phyloP scores from a whole-genome alignment of 805 yeast genomes.

The Clavispora santaluciae region DNA sequence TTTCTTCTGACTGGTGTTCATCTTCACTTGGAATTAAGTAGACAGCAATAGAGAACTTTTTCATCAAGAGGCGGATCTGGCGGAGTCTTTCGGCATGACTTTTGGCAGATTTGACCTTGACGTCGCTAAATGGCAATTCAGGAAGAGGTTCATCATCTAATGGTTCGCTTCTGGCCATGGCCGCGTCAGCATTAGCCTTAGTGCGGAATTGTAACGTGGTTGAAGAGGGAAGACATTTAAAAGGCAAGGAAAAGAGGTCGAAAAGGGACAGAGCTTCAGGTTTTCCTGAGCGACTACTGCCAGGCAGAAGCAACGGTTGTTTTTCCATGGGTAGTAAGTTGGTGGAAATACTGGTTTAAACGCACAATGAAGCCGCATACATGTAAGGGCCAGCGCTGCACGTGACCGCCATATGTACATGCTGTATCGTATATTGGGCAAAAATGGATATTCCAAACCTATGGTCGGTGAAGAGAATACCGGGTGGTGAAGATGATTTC shows the following conservation, averaged over 20 bases:
- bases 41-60: conserved; percentile 10
- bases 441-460: too few species aligned
- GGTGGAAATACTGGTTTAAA: neutral
- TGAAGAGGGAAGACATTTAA: conserved; percentile 21
- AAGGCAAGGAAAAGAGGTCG: conserved; percentile 18
- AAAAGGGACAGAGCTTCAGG: conserved; percentile 12
- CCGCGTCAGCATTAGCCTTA: conserved; percentile 3
- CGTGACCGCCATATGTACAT: neutral
- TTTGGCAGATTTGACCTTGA: conserved; percentile 1
- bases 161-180: conserved; percentile 12
- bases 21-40: conserved; percentile 18
- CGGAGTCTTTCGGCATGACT: conserved; percentile 7
- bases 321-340: neutral
- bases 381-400: neutral
- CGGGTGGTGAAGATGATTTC: too few species aligned
- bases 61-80: conserved; percentile 12
- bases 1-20: conserved; percentile 18
- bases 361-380: neutral
- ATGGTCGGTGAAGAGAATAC: too few species aligned
- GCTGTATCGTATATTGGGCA: too few species aligned
- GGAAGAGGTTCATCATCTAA: conserved; percentile 19
- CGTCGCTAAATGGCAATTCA: conserved; percentile 21
- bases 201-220: neutral
- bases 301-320: neutral
- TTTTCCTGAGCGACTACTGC: conserved; percentile 12